These are phyloP conservation scores for Paramecium tetraurelia DNA, from an alignment of 73 alveolate species.

Conservation along the genomic window DNA sequence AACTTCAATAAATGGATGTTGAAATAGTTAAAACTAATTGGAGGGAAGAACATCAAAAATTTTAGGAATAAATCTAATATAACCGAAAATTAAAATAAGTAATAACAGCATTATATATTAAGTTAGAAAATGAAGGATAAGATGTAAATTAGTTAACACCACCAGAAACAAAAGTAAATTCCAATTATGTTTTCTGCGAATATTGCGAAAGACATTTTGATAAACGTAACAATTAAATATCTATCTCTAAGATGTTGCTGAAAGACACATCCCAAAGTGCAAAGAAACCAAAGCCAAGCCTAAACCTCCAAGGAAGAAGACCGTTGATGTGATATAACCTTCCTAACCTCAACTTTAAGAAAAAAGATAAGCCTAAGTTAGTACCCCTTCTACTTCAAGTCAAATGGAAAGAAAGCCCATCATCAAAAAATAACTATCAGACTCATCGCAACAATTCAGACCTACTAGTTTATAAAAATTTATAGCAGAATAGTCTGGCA, in stretches of 20 bases:
- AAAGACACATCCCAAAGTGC: conserved; percentile 71
- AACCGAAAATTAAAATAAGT: conserved; percentile 36
- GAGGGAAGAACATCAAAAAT: conserved; percentile 46
- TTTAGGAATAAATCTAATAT: conserved; percentile 28
- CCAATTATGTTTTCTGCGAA: conserved; percentile 58
- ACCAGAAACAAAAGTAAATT: neutral
- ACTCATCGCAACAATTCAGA: conserved; percentile 10
- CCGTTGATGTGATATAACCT: neutral
- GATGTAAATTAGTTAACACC: neutral
- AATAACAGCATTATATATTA: neutral
- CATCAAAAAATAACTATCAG: neutral
- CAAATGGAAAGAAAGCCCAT: neutral
- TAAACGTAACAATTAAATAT: neutral
- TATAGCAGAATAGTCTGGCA: neutral
- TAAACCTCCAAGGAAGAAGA: conserved; percentile 62
- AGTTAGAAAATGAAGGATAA: conserved; percentile 12
- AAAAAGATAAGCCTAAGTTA: neutral
- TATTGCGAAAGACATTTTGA: conserved; percentile 62
- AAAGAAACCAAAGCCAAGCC: conserved; percentile 65
- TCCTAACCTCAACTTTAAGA: neutral
- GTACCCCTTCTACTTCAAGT: conserved; percentile 40
- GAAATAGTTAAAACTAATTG: neutral
- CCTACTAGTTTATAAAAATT: conserved; percentile 23
- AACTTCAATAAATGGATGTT: neutral
- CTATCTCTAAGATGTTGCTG: conserved; percentile 59